Evolutionary conservation across 2,329 filamentous ascomycete species (phyloP), one percentile per base, ranked within the genome.

Genomic region (Thielaviopsis euricoi): DNA sequence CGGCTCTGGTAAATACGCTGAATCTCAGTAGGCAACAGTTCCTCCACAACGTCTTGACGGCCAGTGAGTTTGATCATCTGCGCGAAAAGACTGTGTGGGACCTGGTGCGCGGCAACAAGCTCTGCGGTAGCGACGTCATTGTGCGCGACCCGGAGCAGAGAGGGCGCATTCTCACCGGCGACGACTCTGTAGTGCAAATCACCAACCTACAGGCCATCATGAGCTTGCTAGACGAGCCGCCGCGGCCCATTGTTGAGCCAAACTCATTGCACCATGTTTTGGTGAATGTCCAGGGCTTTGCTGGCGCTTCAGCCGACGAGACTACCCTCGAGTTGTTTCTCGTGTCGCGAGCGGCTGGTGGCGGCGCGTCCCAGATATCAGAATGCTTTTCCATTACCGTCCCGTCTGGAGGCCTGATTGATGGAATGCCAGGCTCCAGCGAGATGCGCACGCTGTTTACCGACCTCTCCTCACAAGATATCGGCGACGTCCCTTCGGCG

Each of bases 61-160:
- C 81, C 23, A 83, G 87, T 68, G 93, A 98, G 71, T 83, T 94
- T 65, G 76, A 80, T n/a, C 75, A 73, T 43, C 74, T 97, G 61
- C 84, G 93, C 60, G 88, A 96, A 68, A 85, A 86, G 68, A 94
- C 89, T 0, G 89, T 98, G 0, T 98, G 94, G 93, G 89, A 96
- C 65, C 74, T 98, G 54, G 91, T 97, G 2, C 82, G 80, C 50
- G 91, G 91, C 51, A 98, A 98, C 72, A 97, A 96, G 71, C 80
- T 97, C 65, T 85, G 96, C 57, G 89, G 84, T 61, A 89, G 89
- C 55, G 90, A 97, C 67, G 86, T 98, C 53, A 95, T 98, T 67
- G 93, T 98, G 60, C 83, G 93, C 29, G 93, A 94, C 69, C 89
- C 93, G 1, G 79, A 78, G 21, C 83, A 90, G 67, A 80, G 86